Conservation (phyloP, 75 land plant species). For the Cunninghamia lanceolata region DNA sequence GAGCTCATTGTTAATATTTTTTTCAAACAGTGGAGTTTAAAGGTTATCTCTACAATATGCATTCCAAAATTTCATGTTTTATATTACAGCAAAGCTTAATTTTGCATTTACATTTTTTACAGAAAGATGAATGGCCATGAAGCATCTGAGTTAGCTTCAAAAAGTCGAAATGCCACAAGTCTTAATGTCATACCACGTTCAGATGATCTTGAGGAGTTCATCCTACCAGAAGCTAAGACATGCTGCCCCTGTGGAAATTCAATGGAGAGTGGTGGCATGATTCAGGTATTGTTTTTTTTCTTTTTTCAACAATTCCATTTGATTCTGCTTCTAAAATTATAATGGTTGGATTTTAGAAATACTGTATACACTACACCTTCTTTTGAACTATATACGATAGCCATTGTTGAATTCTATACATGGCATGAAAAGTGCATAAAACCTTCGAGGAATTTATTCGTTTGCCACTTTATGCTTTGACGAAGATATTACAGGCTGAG, state of each 20-base stretch:
- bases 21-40: neutral
- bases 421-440: neutral
- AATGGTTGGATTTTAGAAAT: neutral
- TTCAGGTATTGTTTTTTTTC: slow-evolving; percentile 43
- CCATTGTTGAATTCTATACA: neutral
- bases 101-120: slow-evolving; percentile 1
- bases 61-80: neutral
- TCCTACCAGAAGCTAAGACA: slow-evolving; percentile 40
- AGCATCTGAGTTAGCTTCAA: slow-evolving; percentile 58
- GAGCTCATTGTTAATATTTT: neutral
- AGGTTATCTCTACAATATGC: neutral
- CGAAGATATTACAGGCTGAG: neutral
- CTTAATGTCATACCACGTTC: slow-evolving; percentile 36
- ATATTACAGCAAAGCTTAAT: neutral
- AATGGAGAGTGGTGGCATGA: slow-evolving; percentile 51
- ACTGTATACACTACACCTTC: neutral
- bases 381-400: neutral
- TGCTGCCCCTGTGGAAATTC: slow-evolving; percentile 87
- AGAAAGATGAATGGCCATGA: slow-evolving; percentile 60
- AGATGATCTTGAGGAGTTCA: slow-evolving; percentile 51
- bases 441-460: neutral
- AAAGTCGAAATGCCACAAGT: slow-evolving; percentile 20
- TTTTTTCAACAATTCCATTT: neutral
- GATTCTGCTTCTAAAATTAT: neutral
- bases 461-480: neutral